Conservation (phyloP, 139 green algal species). For the Chlamydomonas eustigma region DNA sequence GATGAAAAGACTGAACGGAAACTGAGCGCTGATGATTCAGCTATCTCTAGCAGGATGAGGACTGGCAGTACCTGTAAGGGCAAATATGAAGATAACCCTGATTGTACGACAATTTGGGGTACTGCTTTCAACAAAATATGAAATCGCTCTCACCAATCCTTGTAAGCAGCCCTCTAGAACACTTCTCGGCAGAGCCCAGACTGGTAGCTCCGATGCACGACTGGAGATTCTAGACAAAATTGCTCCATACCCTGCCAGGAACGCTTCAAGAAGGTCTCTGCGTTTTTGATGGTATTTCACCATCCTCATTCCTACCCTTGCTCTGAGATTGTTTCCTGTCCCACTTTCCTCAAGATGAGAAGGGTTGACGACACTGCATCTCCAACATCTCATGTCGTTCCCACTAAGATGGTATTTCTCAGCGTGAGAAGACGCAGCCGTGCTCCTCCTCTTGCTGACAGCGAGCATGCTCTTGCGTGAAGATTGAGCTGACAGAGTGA, state of each 20-base stretch:
- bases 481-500: neutral
- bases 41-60: neutral
- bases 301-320: too few relatives aligned
- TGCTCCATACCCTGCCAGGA: neutral
- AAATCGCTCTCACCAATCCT: neutral
- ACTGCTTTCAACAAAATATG: neutral
- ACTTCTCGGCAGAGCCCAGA: neutral
- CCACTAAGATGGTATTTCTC: too few relatives aligned
- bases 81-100: neutral
- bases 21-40: neutral
- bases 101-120: too few relatives aligned
- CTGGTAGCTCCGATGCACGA: neutral
- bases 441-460: neutral
- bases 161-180: neutral
- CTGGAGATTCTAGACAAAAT: neutral
- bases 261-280: neutral
- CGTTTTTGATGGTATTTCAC: neutral
- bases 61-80: neutral
- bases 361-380: too few relatives aligned
- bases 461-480: neutral
- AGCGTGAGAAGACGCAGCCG: neutral
- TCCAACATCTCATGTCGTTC: too few relatives aligned
- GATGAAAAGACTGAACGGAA: neutral
- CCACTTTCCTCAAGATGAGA: too few relatives aligned
- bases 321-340: too few relatives aligned